Evolutionary conservation across 441 rosid genomes (phyloP), one percentile per base, ranked within the genome.

Genomic region (Eruca vesicaria): DNA sequence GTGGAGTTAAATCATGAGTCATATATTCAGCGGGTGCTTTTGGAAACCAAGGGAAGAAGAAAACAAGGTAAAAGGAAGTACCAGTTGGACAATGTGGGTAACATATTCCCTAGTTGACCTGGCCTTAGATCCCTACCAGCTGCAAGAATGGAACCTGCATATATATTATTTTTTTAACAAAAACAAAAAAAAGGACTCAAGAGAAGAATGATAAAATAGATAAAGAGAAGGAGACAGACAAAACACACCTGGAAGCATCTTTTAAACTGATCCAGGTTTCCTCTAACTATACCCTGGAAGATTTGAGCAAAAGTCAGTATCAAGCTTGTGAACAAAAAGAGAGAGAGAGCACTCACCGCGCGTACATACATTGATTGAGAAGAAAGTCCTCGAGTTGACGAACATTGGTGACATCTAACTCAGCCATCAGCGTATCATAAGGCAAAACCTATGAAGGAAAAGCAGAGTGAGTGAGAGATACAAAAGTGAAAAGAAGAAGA

Each of bases 371-470:
- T 76, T 93, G 97, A 62, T 96, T 96, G 75, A 96, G 93, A 65
- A 96, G 97, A 85, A 96, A 96, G 87, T 96, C 98, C 79, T 93
- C 98, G 66, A 96, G 99, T 72, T 96, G 93, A 77, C 98, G 96
- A 7, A 96, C 97, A 87, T 96, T 96, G 65, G 86, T 72, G 71
- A 96, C 89, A 76, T 96, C 99, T 68, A 96, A 80, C 82, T 90
- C 98, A 75, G 68, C 88, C 98, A 93, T 93, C 57, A 96, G 88
- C 68, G 84, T 84, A 82, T 90, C 90, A 84, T 96, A 96, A 32
- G 91, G 89, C 60, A 96, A 86, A 5, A 96, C 94, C 99, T 96
- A 55, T 9, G n/a, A 21, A 11, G 3, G 19, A 52, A 11, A 80
- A 50, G 69, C 60, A 74, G 38, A 59, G 32, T 80, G 29, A 68